Base-by-base conservation (phyloP, 345 rosid species). In the Eucalyptus regnans region DNA sequence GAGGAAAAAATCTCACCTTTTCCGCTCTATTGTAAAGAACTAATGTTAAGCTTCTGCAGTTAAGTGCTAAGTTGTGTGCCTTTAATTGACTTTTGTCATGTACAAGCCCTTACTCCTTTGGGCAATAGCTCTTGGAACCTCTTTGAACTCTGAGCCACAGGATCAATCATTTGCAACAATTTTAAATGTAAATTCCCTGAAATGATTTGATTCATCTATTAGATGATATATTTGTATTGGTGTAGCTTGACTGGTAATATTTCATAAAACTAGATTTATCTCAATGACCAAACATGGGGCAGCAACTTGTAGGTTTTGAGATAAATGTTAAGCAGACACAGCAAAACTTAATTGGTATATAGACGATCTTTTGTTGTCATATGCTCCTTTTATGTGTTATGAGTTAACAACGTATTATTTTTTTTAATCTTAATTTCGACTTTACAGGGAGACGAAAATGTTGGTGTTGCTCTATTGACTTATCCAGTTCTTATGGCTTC, bases 401-500 rank as follows among this genome's bases (percentile, higher is more conserved):
- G 27, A 76, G 8, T 76, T 76, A 48, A 29, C 86, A 89, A 37
- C 27, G 86, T 90, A 44, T 37, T 54, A 51, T 68, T 86, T 86
- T 5, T 18, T 62, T 58, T 68, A 87, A 66, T 43, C 86, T 87
- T 89, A 44, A 31, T 80, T 88, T 88, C 37, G 87, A 60, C 87
- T 84, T 87, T 94, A 90, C 93, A 97, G 98, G 99, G 97, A 50
- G 96, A 92, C 90, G 98, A 97, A 93, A 95, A 97, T 92, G 97
- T 95, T 37, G 94, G 96, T 29, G 97, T 93, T 87, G 94, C 95
- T 84, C 96, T 97, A 89, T 92, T 97, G 89, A 96, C 97, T 50
- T 97, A 97, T 94, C 98, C 99, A 46, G 98, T 96, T 89, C 89
- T 96, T 68, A 96, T 97, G 99, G 97, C 99, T 92, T 93, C 97